These are phyloP conservation scores for Ensete glaucum DNA, from an alignment of 176 grass and related monocot genomes.

Conservation along the genomic window DNA sequence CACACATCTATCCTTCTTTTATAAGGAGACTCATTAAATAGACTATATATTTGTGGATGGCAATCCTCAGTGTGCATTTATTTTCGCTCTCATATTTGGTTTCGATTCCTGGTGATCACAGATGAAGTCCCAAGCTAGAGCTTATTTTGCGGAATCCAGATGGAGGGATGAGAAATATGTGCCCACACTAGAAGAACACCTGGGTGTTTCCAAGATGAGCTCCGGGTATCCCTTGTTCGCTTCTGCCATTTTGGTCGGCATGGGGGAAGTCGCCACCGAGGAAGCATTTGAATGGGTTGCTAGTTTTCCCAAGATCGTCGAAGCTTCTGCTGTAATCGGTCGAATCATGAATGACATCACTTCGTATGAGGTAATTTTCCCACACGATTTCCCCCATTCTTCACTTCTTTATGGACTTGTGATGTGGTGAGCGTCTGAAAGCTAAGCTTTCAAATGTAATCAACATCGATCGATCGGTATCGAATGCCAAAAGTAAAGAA, in stretches of 20 bases:
- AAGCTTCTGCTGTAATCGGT: slow-evolving; percentile 5
- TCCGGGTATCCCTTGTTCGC: not conserved
- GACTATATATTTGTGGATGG: too few relatives aligned
- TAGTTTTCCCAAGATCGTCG: slow-evolving; percentile 12
- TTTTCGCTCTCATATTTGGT: too few relatives aligned
- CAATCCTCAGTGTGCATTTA: too few relatives aligned
- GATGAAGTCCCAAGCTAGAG: not conserved
- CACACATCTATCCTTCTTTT: too few relatives aligned
- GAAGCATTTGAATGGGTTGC: slow-evolving; percentile 19
- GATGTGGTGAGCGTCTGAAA: too few relatives aligned
- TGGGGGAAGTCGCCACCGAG: slow-evolving; percentile 1
- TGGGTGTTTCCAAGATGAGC: not conserved
- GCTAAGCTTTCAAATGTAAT: too few relatives aligned
- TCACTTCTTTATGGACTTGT: too few relatives aligned
- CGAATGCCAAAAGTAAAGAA: too few relatives aligned
- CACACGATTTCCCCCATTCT: too few relatives aligned
- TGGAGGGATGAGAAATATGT: not conserved
- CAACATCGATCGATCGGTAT: too few relatives aligned
- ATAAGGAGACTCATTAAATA: too few relatives aligned
- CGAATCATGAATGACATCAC: slow-evolving; percentile 18
- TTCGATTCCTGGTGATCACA: too few relatives aligned
- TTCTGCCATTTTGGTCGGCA: not conserved
- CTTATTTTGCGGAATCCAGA: not conserved
- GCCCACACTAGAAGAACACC: not conserved
- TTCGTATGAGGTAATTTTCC: slow-evolving; percentile 7